Evolutionary conservation across 2,329 filamentous ascomycete species (phyloP).

Genomic region (Xylariaceae sp.): DNA sequence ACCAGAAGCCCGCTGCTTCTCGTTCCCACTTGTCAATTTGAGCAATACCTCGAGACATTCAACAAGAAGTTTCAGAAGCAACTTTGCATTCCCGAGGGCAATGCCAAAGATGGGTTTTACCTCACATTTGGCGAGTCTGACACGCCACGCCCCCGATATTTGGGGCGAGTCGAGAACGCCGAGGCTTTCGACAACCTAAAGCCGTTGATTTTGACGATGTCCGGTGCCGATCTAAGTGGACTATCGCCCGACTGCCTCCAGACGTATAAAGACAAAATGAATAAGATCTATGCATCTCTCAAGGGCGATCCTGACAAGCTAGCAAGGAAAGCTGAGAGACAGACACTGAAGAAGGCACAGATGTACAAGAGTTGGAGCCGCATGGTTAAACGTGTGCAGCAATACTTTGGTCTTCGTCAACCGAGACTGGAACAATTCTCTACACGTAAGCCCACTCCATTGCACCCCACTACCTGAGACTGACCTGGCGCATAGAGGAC

Average conservation of each 20-base stretch:
- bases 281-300: constrained; percentile 46
- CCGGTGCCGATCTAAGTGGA: constrained; percentile 33
- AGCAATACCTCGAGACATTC: constrained; percentile 60
- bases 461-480: background rate
- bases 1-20: constrained; percentile 56
- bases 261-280: constrained; percentile 52
- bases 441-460: constrained; percentile 1
- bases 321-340: constrained; percentile 43
- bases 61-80: constrained; percentile 53
- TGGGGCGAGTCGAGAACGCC: constrained; percentile 53
- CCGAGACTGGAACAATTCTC: constrained; percentile 3
- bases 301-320: constrained; percentile 33
- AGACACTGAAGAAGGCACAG: constrained; percentile 42
- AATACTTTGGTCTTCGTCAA: constrained; percentile 63
- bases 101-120: constrained; percentile 52
- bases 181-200: constrained; percentile 32
- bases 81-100: constrained; percentile 55
- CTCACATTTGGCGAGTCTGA: constrained; percentile 58
- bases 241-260: constrained; percentile 36
- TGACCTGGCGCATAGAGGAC: constrained; percentile 3
- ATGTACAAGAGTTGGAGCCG: constrained; percentile 50
- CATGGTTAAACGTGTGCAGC: constrained; percentile 61
- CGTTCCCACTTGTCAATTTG: constrained; percentile 63
- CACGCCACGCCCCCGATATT: constrained; percentile 62
- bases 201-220: constrained; percentile 34